Base-by-base conservation (phyloP, 2,329 filamentous ascomycete genomes). In the Zymoseptoria ardabiliae region DNA sequence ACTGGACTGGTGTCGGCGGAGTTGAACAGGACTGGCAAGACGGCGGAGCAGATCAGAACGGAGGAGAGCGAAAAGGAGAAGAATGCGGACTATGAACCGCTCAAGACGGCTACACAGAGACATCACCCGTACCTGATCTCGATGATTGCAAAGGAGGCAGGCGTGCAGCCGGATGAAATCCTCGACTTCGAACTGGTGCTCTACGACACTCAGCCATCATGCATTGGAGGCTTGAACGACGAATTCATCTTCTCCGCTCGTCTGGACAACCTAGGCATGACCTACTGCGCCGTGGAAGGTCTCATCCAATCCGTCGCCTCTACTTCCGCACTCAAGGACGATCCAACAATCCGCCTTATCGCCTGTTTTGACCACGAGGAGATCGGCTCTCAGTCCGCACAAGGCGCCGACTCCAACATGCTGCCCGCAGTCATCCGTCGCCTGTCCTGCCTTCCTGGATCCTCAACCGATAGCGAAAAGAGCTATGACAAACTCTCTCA, bases 311-410 rank as follows among this genome's bases (percentile, higher is more conserved):
- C 93, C 0, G 78, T 95, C 23, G 76, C 80, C 20, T 81, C 84
- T 2, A 73, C 83, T 11, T 77, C 80, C 3, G 82, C 87, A 5
- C 82, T 97, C 25, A 85, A 91, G 50, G 76, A 87, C 21, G 93
- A 97, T 70, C 79, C 84, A 3, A 87, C 85, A 19, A 97, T 97
- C 70, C 90, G 94, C 52, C 80, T 99, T n/a, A 88, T 95, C 66
- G 88, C 91, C 41, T 90, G 93, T 75, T 99, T 99, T 74, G 94
- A 99, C 73, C 92, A 99, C 77, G 94, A 99, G 76, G 94, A 99
- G 73, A 94, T 99, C 70, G 94, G 94, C 57, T 96, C 90, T 62
- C 86, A 84, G 59, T 96, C 91, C 2, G 92, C 93, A 4, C 94
- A 99, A 71, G 94, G 94, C 62, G 94, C 94, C 19, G 86, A 95